Percentiles rank a stretch among this genome's conserved stretches.
Conservation (phyloP, 768 basidiomycete species). For the Serendipita indica region DNA sequence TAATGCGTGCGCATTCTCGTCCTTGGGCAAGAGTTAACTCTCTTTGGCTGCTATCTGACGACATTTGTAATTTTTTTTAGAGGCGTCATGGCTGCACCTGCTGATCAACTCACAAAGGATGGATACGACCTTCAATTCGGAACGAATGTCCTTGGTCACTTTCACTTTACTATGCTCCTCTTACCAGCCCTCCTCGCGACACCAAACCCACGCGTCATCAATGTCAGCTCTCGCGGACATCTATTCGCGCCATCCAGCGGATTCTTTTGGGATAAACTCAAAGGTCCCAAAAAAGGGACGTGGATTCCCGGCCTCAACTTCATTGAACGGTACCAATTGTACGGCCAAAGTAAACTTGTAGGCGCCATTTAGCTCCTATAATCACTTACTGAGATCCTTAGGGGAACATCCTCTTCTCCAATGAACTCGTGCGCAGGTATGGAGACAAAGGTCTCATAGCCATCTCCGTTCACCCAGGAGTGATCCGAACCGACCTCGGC, state of each 20-base stretch:
- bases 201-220: conserved; percentile 29
- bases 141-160: conserved; percentile 30
- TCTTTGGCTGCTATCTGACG: neutral
- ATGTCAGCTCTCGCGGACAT: conserved; percentile 30
- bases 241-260: conserved; percentile 17
- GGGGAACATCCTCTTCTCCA: conserved; percentile 9
- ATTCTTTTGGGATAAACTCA: neutral
- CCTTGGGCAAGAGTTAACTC: neutral
- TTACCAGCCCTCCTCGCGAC: conserved; percentile 33
- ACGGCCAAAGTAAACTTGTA: conserved; percentile 5
- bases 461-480: conserved; percentile 12
- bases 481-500: conserved; percentile 8
- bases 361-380: neutral
- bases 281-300: neutral
- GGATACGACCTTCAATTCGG: conserved; percentile 26
- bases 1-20: neutral
- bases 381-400: neutral
- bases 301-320: neutral
- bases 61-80: conserved; percentile 15
- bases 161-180: conserved; percentile 40
- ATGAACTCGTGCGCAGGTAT: conserved; percentile 12
- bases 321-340: neutral
- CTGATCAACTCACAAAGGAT: conserved; percentile 24
- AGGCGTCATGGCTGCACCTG: conserved; percentile 22
- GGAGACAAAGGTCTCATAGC: conserved; percentile 11